These are phyloP conservation scores for Sutorius eximius DNA, from an alignment of 1,284 basidiomycete genomes.

Conservation along the genomic window DNA sequence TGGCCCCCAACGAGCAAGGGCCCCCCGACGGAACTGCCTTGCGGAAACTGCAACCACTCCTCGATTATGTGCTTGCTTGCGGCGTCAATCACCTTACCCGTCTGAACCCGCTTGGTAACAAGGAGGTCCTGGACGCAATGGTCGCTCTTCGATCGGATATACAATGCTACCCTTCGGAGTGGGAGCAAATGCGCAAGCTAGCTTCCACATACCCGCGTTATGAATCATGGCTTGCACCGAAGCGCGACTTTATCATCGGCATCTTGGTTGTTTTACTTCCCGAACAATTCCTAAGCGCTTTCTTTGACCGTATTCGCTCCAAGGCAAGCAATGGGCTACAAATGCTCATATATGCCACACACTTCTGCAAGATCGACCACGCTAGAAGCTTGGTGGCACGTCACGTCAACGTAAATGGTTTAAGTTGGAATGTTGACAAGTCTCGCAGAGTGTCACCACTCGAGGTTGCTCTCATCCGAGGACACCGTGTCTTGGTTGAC, in stretches of 20 bases:
- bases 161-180: not conserved
- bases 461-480: not conserved
- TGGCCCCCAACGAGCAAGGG: not conserved
- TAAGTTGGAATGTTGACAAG: not conserved
- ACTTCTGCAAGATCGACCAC: not conserved
- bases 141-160: not conserved
- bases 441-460: not conserved
- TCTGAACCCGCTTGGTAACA: not conserved
- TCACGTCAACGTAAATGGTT: not conserved
- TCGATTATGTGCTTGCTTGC: not conserved
- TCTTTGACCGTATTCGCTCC: not conserved
- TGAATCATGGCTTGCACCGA: not conserved
- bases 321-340: not conserved
- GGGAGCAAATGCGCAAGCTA: not conserved
- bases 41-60: not conserved
- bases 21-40: not conserved
- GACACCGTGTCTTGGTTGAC: not conserved
- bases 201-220: not conserved
- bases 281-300: not conserved
- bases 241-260: not conserved
- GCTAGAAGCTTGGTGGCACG: not conserved
- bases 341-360: not conserved
- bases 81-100: not conserved
- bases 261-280: not conserved
- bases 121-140: not conserved